phyloP scores from a whole-genome alignment of 306 rosid species.

The Alnus rubra region DNA sequence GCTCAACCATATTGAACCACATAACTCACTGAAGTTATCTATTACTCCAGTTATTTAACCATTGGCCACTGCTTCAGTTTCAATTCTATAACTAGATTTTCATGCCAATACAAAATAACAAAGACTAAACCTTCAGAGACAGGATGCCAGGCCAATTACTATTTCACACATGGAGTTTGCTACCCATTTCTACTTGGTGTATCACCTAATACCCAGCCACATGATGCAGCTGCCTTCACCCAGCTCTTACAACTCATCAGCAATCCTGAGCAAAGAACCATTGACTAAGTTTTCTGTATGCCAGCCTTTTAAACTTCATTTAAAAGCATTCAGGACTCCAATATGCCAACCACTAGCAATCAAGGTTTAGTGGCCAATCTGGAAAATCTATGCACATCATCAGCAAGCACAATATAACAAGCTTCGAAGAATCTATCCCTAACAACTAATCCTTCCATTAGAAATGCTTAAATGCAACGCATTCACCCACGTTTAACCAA shows the following conservation, averaged over 20 bases:
- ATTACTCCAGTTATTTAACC: constrained; percentile 3
- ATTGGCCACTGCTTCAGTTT: neutral
- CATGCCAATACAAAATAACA: neutral
- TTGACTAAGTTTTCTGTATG: neutral
- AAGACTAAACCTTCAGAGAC: neutral
- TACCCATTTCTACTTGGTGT: neutral
- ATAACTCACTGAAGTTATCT: neutral
- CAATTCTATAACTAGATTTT: neutral
- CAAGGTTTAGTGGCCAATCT: no score
- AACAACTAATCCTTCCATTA: neutral
- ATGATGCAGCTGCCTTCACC: neutral
- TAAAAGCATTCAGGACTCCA: neutral
- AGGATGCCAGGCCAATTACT: neutral
- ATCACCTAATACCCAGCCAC: neutral
- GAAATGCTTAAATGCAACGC: neutral
- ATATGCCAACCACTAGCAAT: neutral
- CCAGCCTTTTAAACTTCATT: neutral
- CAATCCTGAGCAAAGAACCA: neutral
- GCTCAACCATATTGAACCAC: neutral
- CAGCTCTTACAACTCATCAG: constrained; percentile 4
- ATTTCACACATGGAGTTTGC: neutral
- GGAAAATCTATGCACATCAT: no score
- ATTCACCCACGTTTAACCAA: neutral
- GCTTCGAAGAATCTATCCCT: neutral
- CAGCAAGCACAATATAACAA: neutral